These are phyloP conservation scores for Epichloe sylvatica DNA, from an alignment of 2,329 filamentous ascomycete genomes.

Conservation along the genomic window DNA sequence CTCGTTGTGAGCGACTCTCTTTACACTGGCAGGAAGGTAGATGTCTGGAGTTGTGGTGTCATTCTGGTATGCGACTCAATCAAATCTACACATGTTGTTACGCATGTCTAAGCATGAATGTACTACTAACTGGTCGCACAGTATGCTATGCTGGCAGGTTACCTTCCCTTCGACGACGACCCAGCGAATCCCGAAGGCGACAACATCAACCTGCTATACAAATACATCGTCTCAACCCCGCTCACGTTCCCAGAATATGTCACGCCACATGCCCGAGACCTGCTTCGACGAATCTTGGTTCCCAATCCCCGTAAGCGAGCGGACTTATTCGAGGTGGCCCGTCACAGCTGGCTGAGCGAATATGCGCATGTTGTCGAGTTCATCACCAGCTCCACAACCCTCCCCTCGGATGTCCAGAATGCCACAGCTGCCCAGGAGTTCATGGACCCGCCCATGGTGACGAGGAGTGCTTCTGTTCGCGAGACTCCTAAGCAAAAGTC, in stretches of 20 bases:
- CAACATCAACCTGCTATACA: conserved; percentile 97
- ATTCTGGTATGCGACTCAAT: conserved; percentile 60
- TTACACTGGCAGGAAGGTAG: conserved; percentile 94
- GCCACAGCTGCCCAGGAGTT: conserved; percentile 52
- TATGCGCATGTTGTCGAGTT: conserved; percentile 94
- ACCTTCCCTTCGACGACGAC: conserved; percentile 94
- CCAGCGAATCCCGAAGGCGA: conserved; percentile 96
- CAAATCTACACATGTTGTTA: too few species aligned
- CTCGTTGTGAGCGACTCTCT: conserved; percentile 93
- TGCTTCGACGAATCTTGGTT: conserved; percentile 83
- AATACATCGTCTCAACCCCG: conserved; percentile 95
- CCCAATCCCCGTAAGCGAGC: conserved; percentile 90
- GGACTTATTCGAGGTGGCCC: conserved; percentile 90
- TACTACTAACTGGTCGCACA: conserved; percentile 25
- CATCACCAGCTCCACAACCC: conserved; percentile 90
- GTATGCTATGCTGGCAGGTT: conserved; percentile 98
- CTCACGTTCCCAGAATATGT: conserved; percentile 98
- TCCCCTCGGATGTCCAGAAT: conserved; percentile 70
- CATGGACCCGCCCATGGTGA: conserved; percentile 46
- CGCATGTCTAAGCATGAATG: too few species aligned
- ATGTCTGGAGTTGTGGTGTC: conserved; percentile 98
- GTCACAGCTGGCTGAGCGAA: conserved; percentile 95
- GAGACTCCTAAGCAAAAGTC: conserved; percentile 63
- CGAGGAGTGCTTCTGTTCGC: conserved; percentile 83
- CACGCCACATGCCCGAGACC: conserved; percentile 85